Evolutionary conservation across 2,329 filamentous ascomycete species (phyloP).

Genomic region (Hymenoscyphus albidus): DNA sequence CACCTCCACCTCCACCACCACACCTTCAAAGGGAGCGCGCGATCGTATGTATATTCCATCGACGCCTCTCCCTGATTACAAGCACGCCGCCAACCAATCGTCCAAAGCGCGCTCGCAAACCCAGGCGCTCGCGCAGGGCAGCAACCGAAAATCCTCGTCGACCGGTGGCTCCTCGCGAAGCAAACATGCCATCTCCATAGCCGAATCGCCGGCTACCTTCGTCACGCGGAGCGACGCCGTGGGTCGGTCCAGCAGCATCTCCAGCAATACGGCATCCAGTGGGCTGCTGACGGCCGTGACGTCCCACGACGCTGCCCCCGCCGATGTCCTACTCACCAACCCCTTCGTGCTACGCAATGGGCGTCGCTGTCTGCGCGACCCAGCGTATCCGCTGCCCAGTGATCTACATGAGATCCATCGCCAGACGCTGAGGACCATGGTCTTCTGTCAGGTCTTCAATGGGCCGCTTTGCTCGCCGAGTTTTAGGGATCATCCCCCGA

Average conservation of each 20-base stretch:
- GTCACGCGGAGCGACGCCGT: conserved; percentile 22
- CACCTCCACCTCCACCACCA: background rate
- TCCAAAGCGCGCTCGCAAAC: conserved; percentile 27
- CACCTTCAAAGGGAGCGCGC: conserved; percentile 11
- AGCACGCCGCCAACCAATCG: conserved; percentile 31
- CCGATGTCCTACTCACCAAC: conserved; percentile 33
- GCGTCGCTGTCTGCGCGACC: conserved; percentile 76
- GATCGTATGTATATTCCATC: conserved; percentile 32
- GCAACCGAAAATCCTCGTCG: conserved; percentile 26
- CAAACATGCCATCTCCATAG: conserved; percentile 29
- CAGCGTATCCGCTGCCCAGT: conserved; percentile 79
- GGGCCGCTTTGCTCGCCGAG: conserved; percentile 71
- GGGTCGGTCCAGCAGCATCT: conserved; percentile 30
- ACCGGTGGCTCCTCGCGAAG: conserved; percentile 25
- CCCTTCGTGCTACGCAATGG: conserved; percentile 73
- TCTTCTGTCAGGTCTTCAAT: conserved; percentile 78
- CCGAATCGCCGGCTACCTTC: conserved; percentile 25
- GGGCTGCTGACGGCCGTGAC: conserved; percentile 27
- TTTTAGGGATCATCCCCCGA: conserved; percentile 63
- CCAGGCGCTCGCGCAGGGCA: conserved; percentile 20
- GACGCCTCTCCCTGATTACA: conserved; percentile 32
- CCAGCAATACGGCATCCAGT: conserved; percentile 31
- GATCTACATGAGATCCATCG: conserved; percentile 85
- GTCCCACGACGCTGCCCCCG: conserved; percentile 25
- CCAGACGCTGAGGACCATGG: conserved; percentile 77